A percentile compares a stretch with the other conserved stretches of the same genome.
phyloP scores from a whole-genome alignment of 2,329 filamentous ascomycete species.

The Aureobasidium musti region DNA sequence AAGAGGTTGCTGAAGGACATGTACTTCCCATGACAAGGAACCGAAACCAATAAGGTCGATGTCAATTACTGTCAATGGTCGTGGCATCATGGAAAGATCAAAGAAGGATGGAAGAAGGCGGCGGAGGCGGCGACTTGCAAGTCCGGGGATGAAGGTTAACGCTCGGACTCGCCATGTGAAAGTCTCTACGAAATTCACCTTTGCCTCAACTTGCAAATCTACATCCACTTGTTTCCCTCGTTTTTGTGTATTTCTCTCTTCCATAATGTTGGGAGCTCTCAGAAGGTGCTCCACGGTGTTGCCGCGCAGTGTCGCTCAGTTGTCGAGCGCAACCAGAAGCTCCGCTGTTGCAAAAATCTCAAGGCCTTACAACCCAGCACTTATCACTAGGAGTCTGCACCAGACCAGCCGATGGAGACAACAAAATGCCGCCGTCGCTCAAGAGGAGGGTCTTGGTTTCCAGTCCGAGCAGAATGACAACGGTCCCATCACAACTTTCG shows the following conservation, averaged over 20 bases:
- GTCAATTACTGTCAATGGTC: neutral
- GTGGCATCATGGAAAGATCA: neutral
- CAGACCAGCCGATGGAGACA: slow-evolving; percentile 44
- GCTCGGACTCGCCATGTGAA: slow-evolving; percentile 16
- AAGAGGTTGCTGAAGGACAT: slow-evolving; percentile 22
- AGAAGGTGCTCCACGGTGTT: slow-evolving; percentile 38
- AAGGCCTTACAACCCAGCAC: slow-evolving; percentile 6
- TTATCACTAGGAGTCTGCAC: slow-evolving; percentile 39
- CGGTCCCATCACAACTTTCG: slow-evolving; percentile 44
- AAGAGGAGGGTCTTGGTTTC: slow-evolving; percentile 34
- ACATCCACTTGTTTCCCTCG: neutral
- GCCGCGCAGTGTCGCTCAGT: slow-evolving; percentile 35
- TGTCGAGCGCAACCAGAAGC: slow-evolving; percentile 24
- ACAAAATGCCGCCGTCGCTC: slow-evolving; percentile 39
- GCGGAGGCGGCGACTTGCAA: neutral
- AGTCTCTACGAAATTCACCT: slow-evolving; percentile 27
- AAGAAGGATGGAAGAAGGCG: neutral
- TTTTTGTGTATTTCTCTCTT: neutral
- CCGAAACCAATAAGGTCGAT: neutral
- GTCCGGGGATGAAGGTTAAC: neutral
- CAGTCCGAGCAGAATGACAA: slow-evolving; percentile 29
- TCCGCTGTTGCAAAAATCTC: slow-evolving; percentile 12
- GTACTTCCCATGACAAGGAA: slow-evolving; percentile 7
- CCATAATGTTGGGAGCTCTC: slow-evolving; percentile 23
- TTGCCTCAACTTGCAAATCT: slow-evolving; percentile 13